A percentile compares a stretch with the other conserved stretches of the same genome.
Conservation (phyloP, 1,284 basidiomycete species). For the Mycena sp. region DNA sequence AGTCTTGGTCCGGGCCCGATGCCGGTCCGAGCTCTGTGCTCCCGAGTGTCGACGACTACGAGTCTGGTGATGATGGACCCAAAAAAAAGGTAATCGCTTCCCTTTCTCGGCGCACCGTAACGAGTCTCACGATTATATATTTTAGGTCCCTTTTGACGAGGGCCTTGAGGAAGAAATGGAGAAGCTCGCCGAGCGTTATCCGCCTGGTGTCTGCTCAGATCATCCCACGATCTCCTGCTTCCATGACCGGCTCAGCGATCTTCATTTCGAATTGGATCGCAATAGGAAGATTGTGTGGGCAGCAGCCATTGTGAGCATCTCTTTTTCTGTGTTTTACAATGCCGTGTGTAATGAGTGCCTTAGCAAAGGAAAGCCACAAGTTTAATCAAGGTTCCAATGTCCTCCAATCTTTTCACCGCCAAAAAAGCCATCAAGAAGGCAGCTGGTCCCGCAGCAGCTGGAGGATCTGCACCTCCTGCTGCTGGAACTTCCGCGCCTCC, state of each 20-base stretch:
- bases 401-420: no score
- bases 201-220: not conserved
- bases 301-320: not conserved
- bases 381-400: no score
- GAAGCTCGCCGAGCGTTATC: not conserved
- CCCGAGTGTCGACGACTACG: not conserved
- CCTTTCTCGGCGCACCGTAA: not conserved
- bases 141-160: not conserved
- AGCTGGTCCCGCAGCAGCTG: no score
- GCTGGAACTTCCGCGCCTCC: no score
- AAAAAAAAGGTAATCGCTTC: not conserved
- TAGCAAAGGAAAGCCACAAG: no score
- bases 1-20: not conserved
- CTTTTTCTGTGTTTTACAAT: no score
- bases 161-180: slow-evolving; percentile 7
- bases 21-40: not conserved
- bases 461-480: no score
- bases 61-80: not conserved
- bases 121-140: not conserved
- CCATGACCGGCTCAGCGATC: not conserved
- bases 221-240: not conserved
- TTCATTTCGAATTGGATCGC: not conserved
- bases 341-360: no score
- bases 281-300: not conserved
- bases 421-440: no score